These are phyloP conservation scores for Tulasnella sp. DNA, from an alignment of 768 basidiomycete species.

Conservation along the genomic window DNA sequence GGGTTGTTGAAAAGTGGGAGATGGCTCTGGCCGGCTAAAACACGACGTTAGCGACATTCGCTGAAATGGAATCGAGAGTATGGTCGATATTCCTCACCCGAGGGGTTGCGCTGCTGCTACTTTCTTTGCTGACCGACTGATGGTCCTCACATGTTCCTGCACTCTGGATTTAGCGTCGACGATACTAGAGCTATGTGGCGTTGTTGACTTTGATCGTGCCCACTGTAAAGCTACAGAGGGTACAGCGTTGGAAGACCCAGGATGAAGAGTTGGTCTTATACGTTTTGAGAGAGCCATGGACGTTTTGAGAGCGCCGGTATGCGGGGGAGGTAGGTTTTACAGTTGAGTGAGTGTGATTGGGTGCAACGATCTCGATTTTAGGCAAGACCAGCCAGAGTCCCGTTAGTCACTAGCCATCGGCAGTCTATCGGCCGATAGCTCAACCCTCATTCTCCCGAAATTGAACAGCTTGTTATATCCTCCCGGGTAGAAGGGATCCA, in stretches of 20 bases:
- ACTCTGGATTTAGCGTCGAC: constrained; percentile 75
- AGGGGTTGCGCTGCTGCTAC: constrained; percentile 29
- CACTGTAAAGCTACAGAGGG: not conserved
- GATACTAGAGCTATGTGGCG: constrained; percentile 29
- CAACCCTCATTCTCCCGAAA: too few species aligned
- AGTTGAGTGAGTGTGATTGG: not conserved
- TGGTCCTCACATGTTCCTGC: constrained; percentile 59
- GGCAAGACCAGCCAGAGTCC: not conserved
- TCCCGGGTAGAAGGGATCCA: too few species aligned
- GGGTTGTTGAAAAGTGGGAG: constrained; percentile 36
- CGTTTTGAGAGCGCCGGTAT: not conserved
- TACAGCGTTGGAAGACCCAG: not conserved
- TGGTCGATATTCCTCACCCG: not conserved
- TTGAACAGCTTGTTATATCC: too few species aligned
- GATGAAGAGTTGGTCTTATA: not conserved
- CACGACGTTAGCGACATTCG: too few species aligned
- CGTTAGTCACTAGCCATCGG: constrained; percentile 1
- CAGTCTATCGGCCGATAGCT: constrained; percentile 11
- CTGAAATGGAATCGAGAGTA: too few species aligned
- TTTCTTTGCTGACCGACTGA: constrained; percentile 52
- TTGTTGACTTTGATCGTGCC: not conserved
- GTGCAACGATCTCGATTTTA: not conserved
- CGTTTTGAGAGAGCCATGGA: not conserved
- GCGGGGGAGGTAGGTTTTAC: not conserved
- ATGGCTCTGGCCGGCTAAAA: constrained; percentile 44